Percentiles rank a stretch among this genome's conserved stretches.
Conservation (phyloP, 139 green algal species). For the Bryopsis sp. region DNA sequence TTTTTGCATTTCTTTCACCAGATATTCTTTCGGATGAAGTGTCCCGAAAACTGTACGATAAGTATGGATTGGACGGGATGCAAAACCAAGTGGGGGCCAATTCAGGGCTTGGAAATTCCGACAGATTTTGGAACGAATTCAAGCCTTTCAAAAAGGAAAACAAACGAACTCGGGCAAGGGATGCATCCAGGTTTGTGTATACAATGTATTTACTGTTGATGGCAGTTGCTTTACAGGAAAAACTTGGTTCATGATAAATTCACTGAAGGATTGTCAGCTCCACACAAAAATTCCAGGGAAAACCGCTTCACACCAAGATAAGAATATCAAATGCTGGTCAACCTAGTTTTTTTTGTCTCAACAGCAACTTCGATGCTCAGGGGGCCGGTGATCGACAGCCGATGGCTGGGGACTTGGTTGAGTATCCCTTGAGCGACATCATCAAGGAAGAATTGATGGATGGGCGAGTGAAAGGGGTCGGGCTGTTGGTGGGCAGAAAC, state of each 20-base stretch:
- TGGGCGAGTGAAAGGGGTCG: slow-evolving; percentile 34
- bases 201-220: too few relatives aligned
- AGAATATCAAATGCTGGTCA: too few relatives aligned
- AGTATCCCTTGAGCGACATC: slow-evolving; percentile 41
- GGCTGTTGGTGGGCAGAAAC: slow-evolving; percentile 40
- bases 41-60: slow-evolving; percentile 33
- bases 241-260: too few relatives aligned
- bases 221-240: too few relatives aligned
- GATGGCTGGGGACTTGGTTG: slow-evolving; percentile 31
- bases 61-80: slow-evolving; percentile 33
- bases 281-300: too few relatives aligned
- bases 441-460: slow-evolving; percentile 32
- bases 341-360: too few relatives aligned
- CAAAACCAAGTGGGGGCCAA: slow-evolving; percentile 20
- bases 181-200: too few relatives aligned
- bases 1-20: slow-evolving; percentile 9
- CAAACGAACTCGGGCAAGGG: slow-evolving; percentile 34
- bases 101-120: slow-evolving; percentile 31
- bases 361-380: too few relatives aligned
- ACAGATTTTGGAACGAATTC: slow-evolving; percentile 44
- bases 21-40: slow-evolving; percentile 35
- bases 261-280: too few relatives aligned
- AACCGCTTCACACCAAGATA: too few relatives aligned
- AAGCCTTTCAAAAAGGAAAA: slow-evolving; percentile 40
- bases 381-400: neutral